Evolutionary conservation across 352 stramenopile species (phyloP).

Genomic region (Globisporangium abappressorium): DNA sequence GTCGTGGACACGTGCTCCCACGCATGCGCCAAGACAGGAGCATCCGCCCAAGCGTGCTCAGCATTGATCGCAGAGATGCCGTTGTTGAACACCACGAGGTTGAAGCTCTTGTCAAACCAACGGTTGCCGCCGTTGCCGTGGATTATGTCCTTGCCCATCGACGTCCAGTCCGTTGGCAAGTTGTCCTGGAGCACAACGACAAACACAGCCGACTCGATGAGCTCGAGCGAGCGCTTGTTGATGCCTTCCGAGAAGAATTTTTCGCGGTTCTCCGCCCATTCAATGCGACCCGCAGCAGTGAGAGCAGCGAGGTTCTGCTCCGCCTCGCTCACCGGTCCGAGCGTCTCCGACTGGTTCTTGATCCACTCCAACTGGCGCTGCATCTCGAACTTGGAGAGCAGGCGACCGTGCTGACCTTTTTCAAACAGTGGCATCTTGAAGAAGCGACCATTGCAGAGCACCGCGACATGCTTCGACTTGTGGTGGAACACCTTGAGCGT

Average conservation of each 20-base stretch:
- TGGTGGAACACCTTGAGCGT: constrained; percentile 64
- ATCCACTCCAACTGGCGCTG: constrained; percentile 81
- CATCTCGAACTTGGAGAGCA: constrained; percentile 77
- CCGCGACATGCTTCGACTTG: constrained; percentile 86
- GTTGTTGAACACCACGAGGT: constrained; percentile 94
- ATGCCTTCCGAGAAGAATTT: constrained; percentile 85
- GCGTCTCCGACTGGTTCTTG: constrained; percentile 38
- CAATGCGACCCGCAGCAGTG: constrained; percentile 79
- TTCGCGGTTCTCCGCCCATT: constrained; percentile 88
- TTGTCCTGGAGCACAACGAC: constrained; percentile 73
- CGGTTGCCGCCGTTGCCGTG: constrained; percentile 90
- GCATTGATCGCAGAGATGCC: constrained; percentile 91
- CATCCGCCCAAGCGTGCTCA: constrained; percentile 93
- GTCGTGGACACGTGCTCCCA: constrained; percentile 80
- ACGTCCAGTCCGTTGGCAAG: constrained; percentile 52
- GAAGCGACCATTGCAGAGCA: constrained; percentile 81
- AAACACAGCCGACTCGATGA: constrained; percentile 79
- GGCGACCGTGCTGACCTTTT: constrained; percentile 71
- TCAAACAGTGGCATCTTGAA: constrained; percentile 88
- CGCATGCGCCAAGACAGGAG: constrained; percentile 81
- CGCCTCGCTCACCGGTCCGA: constrained; percentile 26
- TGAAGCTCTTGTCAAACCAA: constrained; percentile 98
- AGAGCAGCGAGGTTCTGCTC: constrained; percentile 73
- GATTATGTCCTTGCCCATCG: constrained; percentile 76
- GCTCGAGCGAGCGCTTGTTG: constrained; percentile 82